Conservation (phyloP, 345 rosid genomes). For the Iberis pinnata region DNA sequence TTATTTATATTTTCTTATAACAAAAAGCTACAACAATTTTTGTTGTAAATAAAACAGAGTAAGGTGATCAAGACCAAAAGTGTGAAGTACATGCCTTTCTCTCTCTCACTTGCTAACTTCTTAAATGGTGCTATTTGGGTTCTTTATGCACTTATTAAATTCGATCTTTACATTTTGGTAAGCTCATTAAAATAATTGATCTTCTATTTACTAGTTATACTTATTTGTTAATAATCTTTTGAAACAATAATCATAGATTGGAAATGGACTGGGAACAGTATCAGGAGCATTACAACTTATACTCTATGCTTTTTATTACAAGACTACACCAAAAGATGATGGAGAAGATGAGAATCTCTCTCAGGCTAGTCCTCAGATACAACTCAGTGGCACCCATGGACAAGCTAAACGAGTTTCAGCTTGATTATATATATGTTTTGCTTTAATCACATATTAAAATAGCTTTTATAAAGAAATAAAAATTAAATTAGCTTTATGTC, state of each 20-base stretch:
- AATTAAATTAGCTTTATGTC: too few relatives aligned
- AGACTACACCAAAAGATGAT: conserved; percentile 32
- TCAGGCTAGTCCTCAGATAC: conserved; percentile 20
- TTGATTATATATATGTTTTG: conserved; percentile 18
- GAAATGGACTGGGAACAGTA: conserved; percentile 58
- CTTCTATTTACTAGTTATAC: too few relatives aligned
- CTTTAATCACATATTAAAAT: too few relatives aligned
- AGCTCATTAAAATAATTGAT: not conserved
- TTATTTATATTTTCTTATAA: not conserved
- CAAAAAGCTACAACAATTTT: not conserved
- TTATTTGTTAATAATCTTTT: too few relatives aligned
- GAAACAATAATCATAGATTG: conserved; percentile 30
- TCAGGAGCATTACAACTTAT: conserved; percentile 42
- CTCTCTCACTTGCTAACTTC: conserved; percentile 41
- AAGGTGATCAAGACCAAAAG: conserved; percentile 47
- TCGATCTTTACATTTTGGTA: conserved; percentile 48
- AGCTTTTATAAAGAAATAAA: too few relatives aligned
- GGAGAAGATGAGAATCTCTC: conserved; percentile 15
- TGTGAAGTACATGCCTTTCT: conserved; percentile 54
- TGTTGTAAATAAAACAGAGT: conserved; percentile 26
- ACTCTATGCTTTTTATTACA: conserved; percentile 45
- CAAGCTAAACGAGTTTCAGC: conserved; percentile 25
- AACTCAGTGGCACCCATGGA: conserved; percentile 25
- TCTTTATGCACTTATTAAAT: conserved; percentile 37
- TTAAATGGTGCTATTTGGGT: conserved; percentile 42